Evolutionary conservation across 1,284 basidiomycete species (phyloP), one percentile per base, ranked within the genome.

Genomic region (Cutaneotrichosporon mucoides): DNA sequence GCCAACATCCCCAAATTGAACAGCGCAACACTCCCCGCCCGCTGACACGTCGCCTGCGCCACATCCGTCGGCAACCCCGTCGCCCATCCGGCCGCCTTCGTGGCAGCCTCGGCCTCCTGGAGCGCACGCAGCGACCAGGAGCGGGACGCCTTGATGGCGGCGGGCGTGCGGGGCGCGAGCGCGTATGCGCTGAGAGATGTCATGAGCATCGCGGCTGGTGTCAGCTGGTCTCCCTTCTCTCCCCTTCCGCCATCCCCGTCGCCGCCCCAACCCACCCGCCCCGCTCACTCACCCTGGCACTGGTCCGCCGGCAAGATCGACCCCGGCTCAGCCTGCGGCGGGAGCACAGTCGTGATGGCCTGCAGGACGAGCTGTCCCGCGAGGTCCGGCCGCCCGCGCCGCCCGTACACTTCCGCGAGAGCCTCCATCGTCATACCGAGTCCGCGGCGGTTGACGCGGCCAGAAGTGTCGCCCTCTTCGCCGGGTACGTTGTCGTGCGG

Each of bases 241-340:
- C n/a, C n/a, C n/a, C n/a, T n/a, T n/a, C n/a, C n/a, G n/a, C n/a
- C n/a, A n/a, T n/a, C n/a, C n/a, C n/a, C n/a, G n/a, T n/a, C n/a
- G n/a, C n/a, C n/a, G n/a, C n/a, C n/a, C n/a, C n/a, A n/a, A n/a
- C n/a, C n/a, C n/a, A n/a, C n/a, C n/a, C n/a, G n/a, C n/a, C n/a
- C n/a, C n/a, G n/a, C n/a, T n/a, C n/a, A n/a, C 76, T 69, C 76
- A 77, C 57, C 73, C 66, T 78, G 76, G 69, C 77, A 79, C 56
- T 68, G 61, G 58, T 79, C 77, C n/a, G 59, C 56, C 0, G 68
- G 62, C 1, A 72, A 68, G 36, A 52, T 16, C 13, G 64, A 46
- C 10, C 37, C 38, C 16, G 35, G 35, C 24, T 55, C 43, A 1
- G 61, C 55, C 34, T 65, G 53, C 4, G 74, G 70, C 4, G 77